These are phyloP conservation scores for Hypoxylon sp. DNA, from an alignment of 2,329 filamentous ascomycete species.

Conservation along the genomic window DNA sequence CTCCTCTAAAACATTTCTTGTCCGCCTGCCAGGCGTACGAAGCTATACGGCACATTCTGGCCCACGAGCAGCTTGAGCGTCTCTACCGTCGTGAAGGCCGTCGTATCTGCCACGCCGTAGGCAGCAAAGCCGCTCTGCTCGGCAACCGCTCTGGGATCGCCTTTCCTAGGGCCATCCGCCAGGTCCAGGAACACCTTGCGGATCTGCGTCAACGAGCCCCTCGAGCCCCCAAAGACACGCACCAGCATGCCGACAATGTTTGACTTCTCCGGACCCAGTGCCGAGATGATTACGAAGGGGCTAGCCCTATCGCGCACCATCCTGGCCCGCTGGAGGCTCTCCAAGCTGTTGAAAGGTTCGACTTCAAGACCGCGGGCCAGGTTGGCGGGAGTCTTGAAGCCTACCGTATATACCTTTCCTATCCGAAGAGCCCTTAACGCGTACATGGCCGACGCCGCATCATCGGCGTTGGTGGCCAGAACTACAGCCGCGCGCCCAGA, in stretches of 20 bases:
- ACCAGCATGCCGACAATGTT: conserved; percentile 82
- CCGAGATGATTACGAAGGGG: conserved; percentile 85
- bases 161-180: conserved; percentile 73
- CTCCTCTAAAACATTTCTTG: conserved; percentile 59
- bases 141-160: conserved; percentile 76
- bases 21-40: conserved; percentile 78
- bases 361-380: conserved; percentile 76
- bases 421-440: conserved; percentile 81
- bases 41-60: conserved; percentile 89
- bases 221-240: conserved; percentile 72
- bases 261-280: conserved; percentile 81
- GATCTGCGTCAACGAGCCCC: conserved; percentile 54
- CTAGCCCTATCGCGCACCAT: conserved; percentile 62
- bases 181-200: conserved; percentile 84
- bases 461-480: conserved; percentile 76
- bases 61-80: conserved; percentile 82
- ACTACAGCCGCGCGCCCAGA: conserved; percentile 80
- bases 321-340: conserved; percentile 62
- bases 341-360: conserved; percentile 82
- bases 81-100: conserved; percentile 86
- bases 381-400: conserved; percentile 74
- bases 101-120: conserved; percentile 83
- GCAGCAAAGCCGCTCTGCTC: conserved; percentile 81
- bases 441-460: conserved; percentile 83
- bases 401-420: conserved; percentile 85